Conservation (phyloP, 2,329 filamentous ascomycete species). For the Fusarium odoratissimum region DNA sequence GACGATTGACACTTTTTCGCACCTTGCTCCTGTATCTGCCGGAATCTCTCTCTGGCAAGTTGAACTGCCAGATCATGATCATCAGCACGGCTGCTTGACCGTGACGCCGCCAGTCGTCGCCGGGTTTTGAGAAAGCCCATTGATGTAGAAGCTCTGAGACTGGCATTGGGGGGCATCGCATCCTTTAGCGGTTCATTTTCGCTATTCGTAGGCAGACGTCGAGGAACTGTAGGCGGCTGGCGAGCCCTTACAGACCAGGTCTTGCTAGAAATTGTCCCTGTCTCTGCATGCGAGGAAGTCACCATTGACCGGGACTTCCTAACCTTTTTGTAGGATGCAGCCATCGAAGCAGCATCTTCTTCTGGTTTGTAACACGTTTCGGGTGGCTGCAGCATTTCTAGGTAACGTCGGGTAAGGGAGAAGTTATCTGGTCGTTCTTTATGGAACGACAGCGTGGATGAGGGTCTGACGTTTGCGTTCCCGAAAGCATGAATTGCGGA, state of each 20-base stretch:
- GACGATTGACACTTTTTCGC: slow-evolving; percentile 57
- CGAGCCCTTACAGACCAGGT: slow-evolving; percentile 14
- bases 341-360: slow-evolving; percentile 60
- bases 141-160: slow-evolving; percentile 62
- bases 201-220: slow-evolving; percentile 27
- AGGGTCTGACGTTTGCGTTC: slow-evolving; percentile 27
- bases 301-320: slow-evolving; percentile 69
- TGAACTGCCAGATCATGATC: slow-evolving; percentile 52
- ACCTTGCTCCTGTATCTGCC: slow-evolving; percentile 50
- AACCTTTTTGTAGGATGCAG: slow-evolving; percentile 61
- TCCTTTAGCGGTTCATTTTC: slow-evolving; percentile 46
- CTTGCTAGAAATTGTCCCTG: slow-evolving; percentile 24
- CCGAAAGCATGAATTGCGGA: slow-evolving; percentile 15
- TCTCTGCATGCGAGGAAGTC: slow-evolving; percentile 44
- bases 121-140: slow-evolving; percentile 63
- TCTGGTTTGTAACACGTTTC: slow-evolving; percentile 60
- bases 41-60: slow-evolving; percentile 52
- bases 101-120: slow-evolving; percentile 39
- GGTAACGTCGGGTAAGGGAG: slow-evolving; percentile 40
- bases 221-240: slow-evolving; percentile 18
- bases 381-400: slow-evolving; percentile 46
- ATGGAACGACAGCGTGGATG: slow-evolving; percentile 28
- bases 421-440: slow-evolving; percentile 14
- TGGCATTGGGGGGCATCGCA: neutral
- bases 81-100: slow-evolving; percentile 31